These are phyloP conservation scores for Hypomyces rosellus DNA, from an alignment of 2,329 filamentous ascomycete species.

Conservation along the genomic window DNA sequence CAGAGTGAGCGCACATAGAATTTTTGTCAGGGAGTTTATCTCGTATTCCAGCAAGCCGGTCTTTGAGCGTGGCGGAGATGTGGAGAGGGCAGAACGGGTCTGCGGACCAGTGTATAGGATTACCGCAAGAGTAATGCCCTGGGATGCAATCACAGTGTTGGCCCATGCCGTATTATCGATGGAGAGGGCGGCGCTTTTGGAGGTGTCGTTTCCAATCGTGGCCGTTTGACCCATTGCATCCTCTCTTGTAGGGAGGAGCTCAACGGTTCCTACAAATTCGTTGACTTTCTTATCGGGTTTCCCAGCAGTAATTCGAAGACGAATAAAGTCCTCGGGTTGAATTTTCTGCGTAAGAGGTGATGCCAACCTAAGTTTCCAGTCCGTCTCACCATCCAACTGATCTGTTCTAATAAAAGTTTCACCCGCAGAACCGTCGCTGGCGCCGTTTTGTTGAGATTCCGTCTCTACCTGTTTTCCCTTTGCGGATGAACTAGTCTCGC, in stretches of 20 bases:
- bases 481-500: conserved; percentile 23
- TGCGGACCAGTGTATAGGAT: conserved; percentile 93
- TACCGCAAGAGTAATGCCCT: conserved; percentile 78
- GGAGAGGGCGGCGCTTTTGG: conserved; percentile 64
- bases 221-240: conserved; percentile 24
- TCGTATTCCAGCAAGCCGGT: conserved; percentile 90
- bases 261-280: conserved; percentile 85
- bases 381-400: conserved; percentile 94
- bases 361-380: conserved; percentile 92
- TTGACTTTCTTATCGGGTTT: conserved; percentile 93
- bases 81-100: conserved; percentile 89
- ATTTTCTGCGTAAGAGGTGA: conserved; percentile 81
- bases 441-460: conserved; percentile 19
- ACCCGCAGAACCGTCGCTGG: conserved; percentile 48
- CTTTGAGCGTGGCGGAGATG: conserved; percentile 85
- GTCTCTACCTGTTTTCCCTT: conserved; percentile 31
- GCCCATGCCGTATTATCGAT: conserved; percentile 99
- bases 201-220: conserved; percentile 23
- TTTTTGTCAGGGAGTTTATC: conserved; percentile 96
- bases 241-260: conserved; percentile 55
- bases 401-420: conserved; percentile 98
- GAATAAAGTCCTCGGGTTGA: conserved; percentile 62
- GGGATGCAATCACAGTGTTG: conserved; percentile 93
- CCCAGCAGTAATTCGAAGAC: conserved; percentile 68
- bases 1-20: conserved; percentile 82